Evolutionary conservation across 495 filamentous ascomycete genomes (phyloP).

Genomic region (Hypoxylon perforatum): DNA sequence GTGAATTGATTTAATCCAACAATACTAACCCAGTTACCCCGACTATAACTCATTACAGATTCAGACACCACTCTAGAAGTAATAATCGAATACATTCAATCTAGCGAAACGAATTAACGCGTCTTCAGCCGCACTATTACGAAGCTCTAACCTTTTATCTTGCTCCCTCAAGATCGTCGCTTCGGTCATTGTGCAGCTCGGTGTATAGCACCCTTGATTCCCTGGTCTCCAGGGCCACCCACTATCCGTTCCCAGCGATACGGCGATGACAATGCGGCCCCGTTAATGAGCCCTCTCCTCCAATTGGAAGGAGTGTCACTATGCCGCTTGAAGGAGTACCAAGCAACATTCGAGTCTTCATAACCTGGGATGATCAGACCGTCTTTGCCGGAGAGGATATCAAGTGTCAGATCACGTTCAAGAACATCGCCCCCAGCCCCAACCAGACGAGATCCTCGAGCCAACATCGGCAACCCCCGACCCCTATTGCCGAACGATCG

Average conservation of each 20-base stretch:
- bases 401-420: conserved; percentile 95
- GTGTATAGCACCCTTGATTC: not conserved
- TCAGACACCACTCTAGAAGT: not conserved
- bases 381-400: conserved; percentile 96
- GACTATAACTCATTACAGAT: not conserved
- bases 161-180: conserved; percentile 21
- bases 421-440: conserved; percentile 74
- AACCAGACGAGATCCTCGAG: conserved; percentile 45
- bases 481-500: conserved; percentile 52
- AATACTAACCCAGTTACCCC: conserved; percentile 1
- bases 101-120: conserved; percentile 10
- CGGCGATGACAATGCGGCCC: conserved; percentile 34
- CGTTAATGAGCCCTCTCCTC: conserved; percentile 47
- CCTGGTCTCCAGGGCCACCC: conserved; percentile 11
- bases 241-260: conserved; percentile 13
- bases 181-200: conserved; percentile 8
- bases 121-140: not conserved
- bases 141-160: conserved; percentile 15
- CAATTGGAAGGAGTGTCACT: conserved; percentile 47
- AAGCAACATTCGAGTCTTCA: conserved; percentile 89
- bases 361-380: conserved; percentile 88
- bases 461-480: conserved; percentile 48
- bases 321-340: conserved; percentile 57
- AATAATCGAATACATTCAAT: not conserved
- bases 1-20: conserved; percentile 25